These are phyloP conservation scores for Mediolabrus comicus DNA, from an alignment of 108 stramenopile species.

Conservation along the genomic window DNA sequence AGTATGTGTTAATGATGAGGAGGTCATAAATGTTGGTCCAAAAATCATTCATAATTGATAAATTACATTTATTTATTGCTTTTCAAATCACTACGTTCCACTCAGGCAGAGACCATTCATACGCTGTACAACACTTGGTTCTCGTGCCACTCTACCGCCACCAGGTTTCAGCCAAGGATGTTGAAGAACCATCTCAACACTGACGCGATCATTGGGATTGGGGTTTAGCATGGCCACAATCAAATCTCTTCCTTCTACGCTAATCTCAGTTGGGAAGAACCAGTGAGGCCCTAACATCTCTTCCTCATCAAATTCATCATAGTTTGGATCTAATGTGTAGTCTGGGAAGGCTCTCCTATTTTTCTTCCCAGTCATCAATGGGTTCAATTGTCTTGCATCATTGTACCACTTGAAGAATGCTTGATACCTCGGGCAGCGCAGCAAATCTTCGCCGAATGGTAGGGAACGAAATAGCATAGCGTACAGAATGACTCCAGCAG, in stretches of 20 bases:
- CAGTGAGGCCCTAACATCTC: slow-evolving; percentile 79
- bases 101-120: slow-evolving; percentile 20
- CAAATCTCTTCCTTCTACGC: slow-evolving; percentile 69
- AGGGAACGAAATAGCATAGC: slow-evolving; percentile 87
- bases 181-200: slow-evolving; percentile 66
- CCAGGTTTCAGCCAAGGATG: slow-evolving; percentile 68
- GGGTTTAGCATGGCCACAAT: slow-evolving; percentile 91
- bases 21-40: not conserved
- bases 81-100: slow-evolving; percentile 11
- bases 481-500: slow-evolving; percentile 92
- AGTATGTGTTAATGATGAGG: not conserved
- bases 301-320: slow-evolving; percentile 68
- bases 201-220: slow-evolving; percentile 62
- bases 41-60: not conserved
- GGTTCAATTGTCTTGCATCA: slow-evolving; percentile 54
- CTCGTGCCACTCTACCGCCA: not conserved
- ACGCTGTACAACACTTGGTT: not conserved
- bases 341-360: slow-evolving; percentile 59
- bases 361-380: slow-evolving; percentile 21
- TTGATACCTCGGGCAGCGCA: slow-evolving; percentile 86
- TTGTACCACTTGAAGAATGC: slow-evolving; percentile 86
- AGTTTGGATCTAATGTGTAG: slow-evolving; percentile 60
- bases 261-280: slow-evolving; percentile 76
- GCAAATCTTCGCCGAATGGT: slow-evolving; percentile 88
- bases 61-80: not conserved